Conservation (phyloP, 2,329 filamentous ascomycete genomes). For the Fusarium dimerum region DNA sequence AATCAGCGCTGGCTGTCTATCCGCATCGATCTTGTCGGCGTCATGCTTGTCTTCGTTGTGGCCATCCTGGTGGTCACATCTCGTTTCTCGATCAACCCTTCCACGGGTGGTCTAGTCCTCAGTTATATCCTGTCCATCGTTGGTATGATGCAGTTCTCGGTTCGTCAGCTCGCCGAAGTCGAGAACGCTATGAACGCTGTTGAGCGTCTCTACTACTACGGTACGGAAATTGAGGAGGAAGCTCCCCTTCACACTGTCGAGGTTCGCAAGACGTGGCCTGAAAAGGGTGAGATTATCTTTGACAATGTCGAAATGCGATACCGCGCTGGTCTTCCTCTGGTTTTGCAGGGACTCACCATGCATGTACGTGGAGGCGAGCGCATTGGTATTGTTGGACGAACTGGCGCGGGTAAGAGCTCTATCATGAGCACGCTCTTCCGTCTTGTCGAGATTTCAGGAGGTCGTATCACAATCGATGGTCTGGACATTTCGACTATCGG, state of each 20-base stretch:
- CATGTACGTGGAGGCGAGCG: slow-evolving; percentile 75
- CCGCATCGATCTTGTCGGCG: slow-evolving; percentile 82
- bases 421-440: slow-evolving; percentile 85
- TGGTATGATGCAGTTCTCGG: slow-evolving; percentile 94
- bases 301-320: slow-evolving; percentile 79
- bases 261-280: slow-evolving; percentile 77
- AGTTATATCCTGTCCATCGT: slow-evolving; percentile 93
- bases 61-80: slow-evolving; percentile 91
- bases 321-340: slow-evolving; percentile 69
- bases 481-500: slow-evolving; percentile 72
- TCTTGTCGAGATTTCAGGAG: slow-evolving; percentile 65
- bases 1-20: slow-evolving; percentile 93
- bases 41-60: slow-evolving; percentile 80
- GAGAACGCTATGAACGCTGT: slow-evolving; percentile 99
- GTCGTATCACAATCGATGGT: slow-evolving; percentile 65
- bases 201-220: slow-evolving; percentile 89
- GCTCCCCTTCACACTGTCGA: slow-evolving; percentile 77
- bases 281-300: slow-evolving; percentile 79
- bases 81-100: slow-evolving; percentile 80
- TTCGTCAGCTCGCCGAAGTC: slow-evolving; percentile 90
- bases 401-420: slow-evolving; percentile 79
- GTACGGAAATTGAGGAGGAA: slow-evolving; percentile 83
- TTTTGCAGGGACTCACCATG: slow-evolving; percentile 70
- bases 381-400: slow-evolving; percentile 79
- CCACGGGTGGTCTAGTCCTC: slow-evolving; percentile 83